Evolutionary conservation across 495 filamentous ascomycete genomes (phyloP), one percentile per base, ranked within the genome.

Genomic region (Neurospora tetraspora): DNA sequence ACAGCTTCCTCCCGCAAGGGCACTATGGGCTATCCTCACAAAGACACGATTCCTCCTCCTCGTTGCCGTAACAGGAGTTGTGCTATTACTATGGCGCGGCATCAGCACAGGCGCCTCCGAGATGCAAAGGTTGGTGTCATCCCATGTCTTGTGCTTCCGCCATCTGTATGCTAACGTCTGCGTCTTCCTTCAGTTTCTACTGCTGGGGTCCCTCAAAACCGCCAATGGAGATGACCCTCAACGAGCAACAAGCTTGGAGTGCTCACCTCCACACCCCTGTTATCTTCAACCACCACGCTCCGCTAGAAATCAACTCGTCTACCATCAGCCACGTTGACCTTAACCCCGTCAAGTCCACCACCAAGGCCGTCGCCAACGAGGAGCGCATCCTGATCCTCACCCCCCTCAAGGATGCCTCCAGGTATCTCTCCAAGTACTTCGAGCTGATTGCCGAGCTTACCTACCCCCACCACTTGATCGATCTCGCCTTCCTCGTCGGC

Each of bases 301-400:
- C 96, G 53, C 85, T 96, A 74, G 89, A 91, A 79, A 85, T 97
- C 79, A 95, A 97, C 81, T 88, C 89, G 68, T 87, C 87, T 38
- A 90, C 89, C n/a, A 96, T 98, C 83, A 74, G 86, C 53, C 87
- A 88, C 70, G 85, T 98, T 77, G 85, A 98, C 79, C 89, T 99
- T 72, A 98, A 99, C 80, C 86, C 86, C 14, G 90, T 98, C 82
- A 89, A 86, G 77, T 97, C 95, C 4, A 94, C 94, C 40, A 84
- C 86, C 61, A 89, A 93, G 76, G 94, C 95, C 39, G 79, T 90
- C 65, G 73, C 85, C 72, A 97, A 94, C 79, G 86, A 91, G 74
- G 96, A 99, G 82, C 90, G 94, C 71, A 88, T 99, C n/a, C 90
- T 99, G 68, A 92, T 99, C 77, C 89, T 99, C 77, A 98, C 96